These are phyloP conservation scores for Rhododendron kiyosumense DNA, from an alignment of 148 eudicot species.

Conservation along the genomic window DNA sequence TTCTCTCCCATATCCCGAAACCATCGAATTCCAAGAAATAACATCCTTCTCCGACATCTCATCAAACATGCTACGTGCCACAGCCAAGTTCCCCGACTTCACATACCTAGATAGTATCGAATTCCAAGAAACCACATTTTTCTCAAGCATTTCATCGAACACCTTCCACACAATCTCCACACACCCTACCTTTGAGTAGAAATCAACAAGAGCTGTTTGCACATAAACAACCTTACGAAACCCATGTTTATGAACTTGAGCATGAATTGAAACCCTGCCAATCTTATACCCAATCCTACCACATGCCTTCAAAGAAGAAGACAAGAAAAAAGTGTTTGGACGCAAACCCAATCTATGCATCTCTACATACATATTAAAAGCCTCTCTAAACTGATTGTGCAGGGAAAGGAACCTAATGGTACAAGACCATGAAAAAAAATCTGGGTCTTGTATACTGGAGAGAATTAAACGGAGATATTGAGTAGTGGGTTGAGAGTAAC, in stretches of 20 bases:
- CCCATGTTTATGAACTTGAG: constrained; percentile 53
- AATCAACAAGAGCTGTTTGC: constrained; percentile 64
- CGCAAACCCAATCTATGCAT: constrained; percentile 40
- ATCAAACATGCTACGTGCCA: constrained; percentile 49
- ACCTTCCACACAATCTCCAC: constrained; percentile 49
- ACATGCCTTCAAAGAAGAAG: constrained; percentile 69
- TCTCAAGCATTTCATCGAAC: constrained; percentile 58
- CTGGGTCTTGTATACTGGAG: constrained; percentile 27
- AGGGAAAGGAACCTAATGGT: constrained; percentile 48
- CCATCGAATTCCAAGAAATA: constrained; percentile 79
- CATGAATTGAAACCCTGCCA: constrained; percentile 68
- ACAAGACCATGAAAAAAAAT: constrained; percentile 40
- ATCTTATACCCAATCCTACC: constrained; percentile 34
- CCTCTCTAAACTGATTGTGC: constrained; percentile 51
- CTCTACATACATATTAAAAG: constrained; percentile 42
- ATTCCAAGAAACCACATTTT: constrained; percentile 83
- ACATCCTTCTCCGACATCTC: constrained; percentile 59
- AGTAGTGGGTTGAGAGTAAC: constrained; percentile 15
- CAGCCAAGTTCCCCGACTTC: constrained; percentile 40
- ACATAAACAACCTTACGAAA: constrained; percentile 53
- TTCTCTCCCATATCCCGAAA: constrained; percentile 56
- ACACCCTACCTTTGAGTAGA: constrained; percentile 60
- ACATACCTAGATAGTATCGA: constrained; percentile 58
- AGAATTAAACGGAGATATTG: constrained; percentile 43
- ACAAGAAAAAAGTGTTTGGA: constrained; percentile 44